A percentile compares a stretch with the other conserved stretches of the same genome.
Conservation (phyloP, 257 asterid genomes). For the Petunia axillaris region DNA sequence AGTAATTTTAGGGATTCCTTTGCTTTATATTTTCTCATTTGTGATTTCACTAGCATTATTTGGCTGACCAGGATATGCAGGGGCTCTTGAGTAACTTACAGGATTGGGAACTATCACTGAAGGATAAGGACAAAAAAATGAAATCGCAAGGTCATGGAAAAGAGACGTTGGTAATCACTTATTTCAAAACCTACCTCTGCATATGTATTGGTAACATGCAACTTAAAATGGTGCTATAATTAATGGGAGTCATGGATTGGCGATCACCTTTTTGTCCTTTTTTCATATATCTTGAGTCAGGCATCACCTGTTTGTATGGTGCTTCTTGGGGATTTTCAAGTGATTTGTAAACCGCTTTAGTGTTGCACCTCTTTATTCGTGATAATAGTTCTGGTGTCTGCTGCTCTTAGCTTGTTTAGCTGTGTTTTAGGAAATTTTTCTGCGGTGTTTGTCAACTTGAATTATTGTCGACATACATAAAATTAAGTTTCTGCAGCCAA, state of each 20-base stretch:
- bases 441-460: not conserved
- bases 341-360: not conserved
- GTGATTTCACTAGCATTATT: conserved; percentile 21
- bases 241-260: not conserved
- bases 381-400: not conserved
- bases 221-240: not conserved
- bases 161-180: conserved; percentile 57
- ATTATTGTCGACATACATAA: not conserved
- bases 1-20: not conserved
- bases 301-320: conserved; percentile 3
- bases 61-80: conserved; percentile 62
- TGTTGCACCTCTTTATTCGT: not conserved
- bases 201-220: not conserved
- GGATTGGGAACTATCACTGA: conserved; percentile 87
- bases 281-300: conserved; percentile 11
- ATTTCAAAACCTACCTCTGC: conserved; percentile 10
- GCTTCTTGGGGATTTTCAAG: not conserved
- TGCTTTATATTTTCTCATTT: conserved; percentile 17
- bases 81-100: conserved; percentile 84
- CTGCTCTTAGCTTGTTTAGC: not conserved
- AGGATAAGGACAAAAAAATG: conserved; percentile 75
- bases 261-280: not conserved
- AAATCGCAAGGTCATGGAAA: conserved; percentile 55
- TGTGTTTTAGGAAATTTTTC: not conserved
- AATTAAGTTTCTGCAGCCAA: not conserved